phyloP scores from a whole-genome alignment of 306 rosid species.

The Quercus cerris region DNA sequence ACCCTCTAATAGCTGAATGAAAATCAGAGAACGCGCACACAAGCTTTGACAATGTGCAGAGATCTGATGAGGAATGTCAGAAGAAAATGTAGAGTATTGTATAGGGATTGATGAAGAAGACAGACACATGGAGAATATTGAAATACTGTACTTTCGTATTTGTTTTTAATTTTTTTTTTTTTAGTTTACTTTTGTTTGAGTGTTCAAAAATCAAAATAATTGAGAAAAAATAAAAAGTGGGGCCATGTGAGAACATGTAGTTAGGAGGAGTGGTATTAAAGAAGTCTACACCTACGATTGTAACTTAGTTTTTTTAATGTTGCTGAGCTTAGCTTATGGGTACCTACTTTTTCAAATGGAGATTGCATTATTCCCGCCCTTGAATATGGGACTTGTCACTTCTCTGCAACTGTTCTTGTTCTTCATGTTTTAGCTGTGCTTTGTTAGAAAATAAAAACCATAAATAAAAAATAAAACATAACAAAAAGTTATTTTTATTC shows the following conservation, averaged over 20 bases:
- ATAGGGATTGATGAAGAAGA: slow-evolving; percentile 19
- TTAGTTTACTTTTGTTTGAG: not conserved
- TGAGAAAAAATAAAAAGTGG: slow-evolving; percentile 4
- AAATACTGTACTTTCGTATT: slow-evolving; percentile 23
- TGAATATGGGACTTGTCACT: slow-evolving; percentile 18
- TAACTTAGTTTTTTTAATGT: not conserved
- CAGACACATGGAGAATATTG: slow-evolving; percentile 22
- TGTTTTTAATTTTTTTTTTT: not conserved
- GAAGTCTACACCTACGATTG: slow-evolving; percentile 16
- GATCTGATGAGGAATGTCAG: slow-evolving; percentile 55
- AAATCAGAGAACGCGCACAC: not conserved
- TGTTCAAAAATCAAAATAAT: not conserved
- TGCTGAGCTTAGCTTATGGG: slow-evolving; percentile 11
- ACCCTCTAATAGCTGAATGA: not conserved
- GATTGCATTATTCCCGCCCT: slow-evolving; percentile 60
- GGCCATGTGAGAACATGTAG: slow-evolving; percentile 32
- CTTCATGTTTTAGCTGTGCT: too few relatives aligned
- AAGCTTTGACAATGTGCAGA: slow-evolving; percentile 16
- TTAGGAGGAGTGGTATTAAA: not conserved
- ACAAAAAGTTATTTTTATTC: too few relatives aligned
- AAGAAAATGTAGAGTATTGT: slow-evolving; percentile 2
- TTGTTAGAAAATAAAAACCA: too few relatives aligned
- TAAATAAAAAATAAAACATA: too few relatives aligned
- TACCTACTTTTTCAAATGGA: slow-evolving; percentile 33
- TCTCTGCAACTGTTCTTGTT: not conserved